Evolutionary conservation across 2,329 filamentous ascomycete species (phyloP).

Genomic region (Botrytis sinoallii): DNA sequence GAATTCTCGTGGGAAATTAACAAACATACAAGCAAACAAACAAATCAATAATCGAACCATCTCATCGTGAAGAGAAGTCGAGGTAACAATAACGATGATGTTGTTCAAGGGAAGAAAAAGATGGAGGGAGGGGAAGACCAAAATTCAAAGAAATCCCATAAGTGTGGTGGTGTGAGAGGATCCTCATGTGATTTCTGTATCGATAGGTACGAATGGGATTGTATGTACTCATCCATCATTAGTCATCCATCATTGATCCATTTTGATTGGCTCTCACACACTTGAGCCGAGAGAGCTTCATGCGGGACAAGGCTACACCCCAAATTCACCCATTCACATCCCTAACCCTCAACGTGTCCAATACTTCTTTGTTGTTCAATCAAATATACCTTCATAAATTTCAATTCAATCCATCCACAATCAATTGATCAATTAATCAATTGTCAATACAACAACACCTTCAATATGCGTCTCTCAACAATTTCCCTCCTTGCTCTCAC

Average conservation of each 20-base stretch:
- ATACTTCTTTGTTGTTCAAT: not conserved
- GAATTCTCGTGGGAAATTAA: too few species aligned
- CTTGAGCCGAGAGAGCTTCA: not conserved
- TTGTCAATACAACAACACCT: not conserved
- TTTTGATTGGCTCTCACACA: not conserved
- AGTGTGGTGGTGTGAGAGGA: not conserved
- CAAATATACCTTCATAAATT: not conserved
- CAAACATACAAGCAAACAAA: not conserved
- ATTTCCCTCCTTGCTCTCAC: constrained; percentile 34
- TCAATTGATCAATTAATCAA: constrained; percentile 19
- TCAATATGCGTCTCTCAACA: constrained; percentile 35
- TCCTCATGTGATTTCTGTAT: not conserved
- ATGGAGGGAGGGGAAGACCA: not conserved
- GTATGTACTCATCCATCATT: not conserved
- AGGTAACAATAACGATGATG: not conserved
- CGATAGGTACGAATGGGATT: too few species aligned
- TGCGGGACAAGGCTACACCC: not conserved
- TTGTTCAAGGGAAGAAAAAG: not conserved
- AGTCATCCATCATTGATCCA: not conserved
- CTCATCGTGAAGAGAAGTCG: not conserved
- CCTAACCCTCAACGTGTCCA: constrained; percentile 12
- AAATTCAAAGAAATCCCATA: not conserved
- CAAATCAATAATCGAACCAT: not conserved
- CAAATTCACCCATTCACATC: not conserved
- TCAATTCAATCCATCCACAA: not conserved